Evolutionary conservation across 23 red algal genomes (phyloP).

Genomic region (Chondrus crispus): DNA sequence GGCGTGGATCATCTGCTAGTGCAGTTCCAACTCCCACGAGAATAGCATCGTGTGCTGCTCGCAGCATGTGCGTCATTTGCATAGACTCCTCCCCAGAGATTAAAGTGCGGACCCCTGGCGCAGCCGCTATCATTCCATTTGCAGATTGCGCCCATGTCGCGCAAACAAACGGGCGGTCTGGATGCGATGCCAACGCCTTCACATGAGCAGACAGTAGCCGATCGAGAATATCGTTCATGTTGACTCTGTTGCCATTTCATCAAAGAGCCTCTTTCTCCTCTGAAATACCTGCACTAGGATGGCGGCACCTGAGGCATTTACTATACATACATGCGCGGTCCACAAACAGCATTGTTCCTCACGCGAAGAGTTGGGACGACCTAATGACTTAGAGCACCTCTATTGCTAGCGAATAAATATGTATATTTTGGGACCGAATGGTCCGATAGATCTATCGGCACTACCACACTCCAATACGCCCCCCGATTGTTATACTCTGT

Average conservation of each 20-base stretch:
- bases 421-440: too few species aligned
- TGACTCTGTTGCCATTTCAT: neutral
- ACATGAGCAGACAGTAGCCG: neutral
- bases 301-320: too few species aligned
- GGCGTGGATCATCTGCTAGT: slow-evolving; percentile 70
- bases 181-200: neutral
- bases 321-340: too few species aligned
- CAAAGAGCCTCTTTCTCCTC: too few species aligned
- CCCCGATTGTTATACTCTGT: too few species aligned
- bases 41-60: slow-evolving; percentile 71
- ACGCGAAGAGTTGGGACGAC: too few species aligned
- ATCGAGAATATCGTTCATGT: neutral
- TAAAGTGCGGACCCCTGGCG: neutral
- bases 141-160: slow-evolving; percentile 69
- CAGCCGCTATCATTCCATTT: slow-evolving; percentile 41
- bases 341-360: too few species aligned
- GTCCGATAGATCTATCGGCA: too few species aligned
- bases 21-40: slow-evolving; percentile 68
- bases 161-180: slow-evolving; percentile 36
- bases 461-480: too few species aligned
- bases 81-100: slow-evolving; percentile 51
- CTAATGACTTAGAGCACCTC: too few species aligned
- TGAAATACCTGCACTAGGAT: too few species aligned
- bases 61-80: slow-evolving; percentile 73
- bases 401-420: too few species aligned